These are phyloP conservation scores for Neurospora hispaniola DNA, from an alignment of 495 filamentous ascomycete species.

Conservation along the genomic window DNA sequence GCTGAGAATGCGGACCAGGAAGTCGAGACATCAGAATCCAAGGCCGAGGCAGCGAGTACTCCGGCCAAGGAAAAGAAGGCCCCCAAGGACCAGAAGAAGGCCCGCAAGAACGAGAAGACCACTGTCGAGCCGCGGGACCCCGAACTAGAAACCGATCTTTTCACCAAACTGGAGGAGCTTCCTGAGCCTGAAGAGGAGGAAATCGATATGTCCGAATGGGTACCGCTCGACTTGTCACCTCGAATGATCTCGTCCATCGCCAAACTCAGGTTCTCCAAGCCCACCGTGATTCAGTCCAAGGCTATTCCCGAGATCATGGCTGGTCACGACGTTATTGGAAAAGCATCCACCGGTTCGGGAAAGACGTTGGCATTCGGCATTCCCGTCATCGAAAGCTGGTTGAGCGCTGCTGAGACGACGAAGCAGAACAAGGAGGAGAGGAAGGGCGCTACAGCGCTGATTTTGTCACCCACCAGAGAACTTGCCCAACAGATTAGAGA, in stretches of 20 bases:
- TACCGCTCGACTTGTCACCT: conserved; percentile 55
- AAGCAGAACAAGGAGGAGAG: conserved; percentile 24
- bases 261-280: conserved; percentile 64
- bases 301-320: conserved; percentile 68
- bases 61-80: conserved; percentile 4
- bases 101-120: conserved; percentile 14
- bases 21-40: neutral
- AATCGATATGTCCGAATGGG: conserved; percentile 66
- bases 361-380: conserved; percentile 80
- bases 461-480: conserved; percentile 87
- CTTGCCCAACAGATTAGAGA: conserved; percentile 80
- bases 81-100: neutral
- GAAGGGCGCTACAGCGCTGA: conserved; percentile 62
- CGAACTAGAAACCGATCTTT: conserved; percentile 34
- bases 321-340: conserved; percentile 69
- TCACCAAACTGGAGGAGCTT: conserved; percentile 26
- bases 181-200: conserved; percentile 35
- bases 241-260: conserved; percentile 61
- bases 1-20: neutral
- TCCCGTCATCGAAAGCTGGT: conserved; percentile 60
- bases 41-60: conserved; percentile 5
- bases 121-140: conserved; percentile 6
- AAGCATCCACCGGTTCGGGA: conserved; percentile 73
- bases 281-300: conserved; percentile 65
- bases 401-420: conserved; percentile 24